phyloP scores from a whole-genome alignment of 345 rosid genomes.

The Bruguiera gymnorhiza region DNA sequence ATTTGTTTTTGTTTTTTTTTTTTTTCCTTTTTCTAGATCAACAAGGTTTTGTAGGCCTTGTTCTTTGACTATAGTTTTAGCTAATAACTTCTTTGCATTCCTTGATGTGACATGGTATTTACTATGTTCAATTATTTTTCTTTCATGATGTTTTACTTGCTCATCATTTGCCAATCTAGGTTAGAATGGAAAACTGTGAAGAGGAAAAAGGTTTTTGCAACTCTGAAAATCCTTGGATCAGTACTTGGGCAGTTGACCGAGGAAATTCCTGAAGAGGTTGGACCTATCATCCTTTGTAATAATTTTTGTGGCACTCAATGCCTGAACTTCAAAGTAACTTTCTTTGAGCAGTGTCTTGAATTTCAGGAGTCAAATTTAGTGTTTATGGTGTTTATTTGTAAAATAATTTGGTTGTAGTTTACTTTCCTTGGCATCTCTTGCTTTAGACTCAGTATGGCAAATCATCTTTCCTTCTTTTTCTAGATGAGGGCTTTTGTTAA shows the following conservation, averaged over 20 bases:
- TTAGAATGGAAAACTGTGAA: conserved; percentile 79
- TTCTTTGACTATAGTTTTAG: neutral
- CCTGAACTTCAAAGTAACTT: neutral
- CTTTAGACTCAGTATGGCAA: too few species aligned
- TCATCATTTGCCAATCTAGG: conserved; percentile 40
- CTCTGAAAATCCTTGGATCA: conserved; percentile 73
- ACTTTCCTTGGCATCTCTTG: too few species aligned
- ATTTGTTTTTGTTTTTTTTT: too few species aligned
- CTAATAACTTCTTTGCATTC: neutral
- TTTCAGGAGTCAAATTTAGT: too few species aligned
- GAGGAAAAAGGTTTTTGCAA: conserved; percentile 83
- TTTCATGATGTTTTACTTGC: neutral
- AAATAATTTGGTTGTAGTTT: too few species aligned
- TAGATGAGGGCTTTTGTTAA: too few species aligned
- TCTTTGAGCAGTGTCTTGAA: neutral
- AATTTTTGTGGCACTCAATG: neutral
- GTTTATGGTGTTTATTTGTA: too few species aligned
- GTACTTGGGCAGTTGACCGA: conserved; percentile 74
- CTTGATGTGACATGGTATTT: neutral
- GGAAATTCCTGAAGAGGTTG: conserved; percentile 92
- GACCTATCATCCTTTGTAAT: conserved; percentile 10
- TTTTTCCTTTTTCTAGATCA: too few species aligned
- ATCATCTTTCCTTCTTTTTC: too few species aligned
- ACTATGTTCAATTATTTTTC: conserved; percentile 3
- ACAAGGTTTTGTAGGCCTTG: too few species aligned